Conservation (phyloP, 352 stramenopile species). For the Phytophthora nicotianae region DNA sequence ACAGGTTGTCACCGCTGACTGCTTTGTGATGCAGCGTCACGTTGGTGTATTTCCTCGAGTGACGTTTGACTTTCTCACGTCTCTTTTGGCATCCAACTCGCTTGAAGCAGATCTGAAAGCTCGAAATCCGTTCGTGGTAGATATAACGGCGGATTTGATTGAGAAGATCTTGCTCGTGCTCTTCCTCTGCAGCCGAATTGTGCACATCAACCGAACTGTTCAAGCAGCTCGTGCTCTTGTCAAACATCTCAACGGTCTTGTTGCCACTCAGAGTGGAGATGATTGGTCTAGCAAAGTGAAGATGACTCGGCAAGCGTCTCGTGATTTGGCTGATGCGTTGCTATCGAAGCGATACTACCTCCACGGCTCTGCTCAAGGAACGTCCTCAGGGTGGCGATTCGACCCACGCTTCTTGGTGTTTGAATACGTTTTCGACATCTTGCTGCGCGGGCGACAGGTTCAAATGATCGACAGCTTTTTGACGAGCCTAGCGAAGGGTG, state of each 20-base stretch:
- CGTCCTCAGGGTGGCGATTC: constrained; percentile 77
- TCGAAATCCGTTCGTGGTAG: constrained; percentile 70
- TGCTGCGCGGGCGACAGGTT: constrained; percentile 98
- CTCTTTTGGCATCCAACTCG: constrained; percentile 60
- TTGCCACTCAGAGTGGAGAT: constrained; percentile 5
- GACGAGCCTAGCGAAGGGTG: constrained; percentile 70
- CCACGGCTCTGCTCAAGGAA: constrained; percentile 11
- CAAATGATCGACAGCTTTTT: constrained; percentile 99
- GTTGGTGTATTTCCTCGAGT: constrained; percentile 65
- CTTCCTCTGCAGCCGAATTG: constrained; percentile 82
- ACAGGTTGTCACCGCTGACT: constrained; percentile 25
- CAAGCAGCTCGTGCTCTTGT: constrained; percentile 47
- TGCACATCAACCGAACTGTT: constrained; percentile 83
- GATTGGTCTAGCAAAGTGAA: constrained; percentile 47
- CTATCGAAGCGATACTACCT: constrained; percentile 83
- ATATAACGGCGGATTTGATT: constrained; percentile 35
- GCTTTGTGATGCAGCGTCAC: constrained; percentile 70
- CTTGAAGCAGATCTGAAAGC: constrained; percentile 66
- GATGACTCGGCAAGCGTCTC: constrained; percentile 80
- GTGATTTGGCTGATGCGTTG: constrained; percentile 79
- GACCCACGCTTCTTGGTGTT: constrained; percentile 99
- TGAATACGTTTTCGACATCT: constrained; percentile 99
- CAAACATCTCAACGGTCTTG: constrained; percentile 24
- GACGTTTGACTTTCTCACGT: constrained; percentile 82
- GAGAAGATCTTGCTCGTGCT: constrained; percentile 67